Conservation (phyloP, 768 basidiomycete genomes). For the Boletus vinaceobasis region DNA sequence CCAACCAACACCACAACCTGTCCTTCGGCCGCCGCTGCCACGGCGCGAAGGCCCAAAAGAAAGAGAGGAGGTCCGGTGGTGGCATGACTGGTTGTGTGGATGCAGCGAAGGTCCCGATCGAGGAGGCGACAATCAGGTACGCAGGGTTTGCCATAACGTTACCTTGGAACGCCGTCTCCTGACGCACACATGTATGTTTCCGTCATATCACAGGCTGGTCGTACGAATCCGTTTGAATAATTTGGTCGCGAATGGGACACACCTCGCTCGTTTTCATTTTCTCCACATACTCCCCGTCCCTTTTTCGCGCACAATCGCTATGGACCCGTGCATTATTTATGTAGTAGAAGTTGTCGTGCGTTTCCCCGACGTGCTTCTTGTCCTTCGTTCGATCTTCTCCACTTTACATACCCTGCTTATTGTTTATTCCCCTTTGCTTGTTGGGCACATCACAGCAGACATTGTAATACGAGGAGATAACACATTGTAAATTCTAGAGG, state of each 20-base stretch:
- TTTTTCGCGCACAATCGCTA: slow-evolving; percentile 7
- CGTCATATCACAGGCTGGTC: slow-evolving; percentile 52
- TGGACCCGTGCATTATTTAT: slow-evolving; percentile 10
- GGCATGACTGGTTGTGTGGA: slow-evolving; percentile 86
- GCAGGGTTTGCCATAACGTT: slow-evolving; percentile 9
- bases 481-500: slow-evolving; percentile 15
- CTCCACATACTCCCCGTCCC: slow-evolving; percentile 3
- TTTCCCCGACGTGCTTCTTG: neutral
- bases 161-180: neutral
- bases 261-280: slow-evolving; percentile 1
- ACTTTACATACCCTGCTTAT: slow-evolving; percentile 21
- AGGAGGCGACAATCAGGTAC: slow-evolving; percentile 69
- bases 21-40: slow-evolving; percentile 25
- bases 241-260: neutral
- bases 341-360: neutral
- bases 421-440: slow-evolving; percentile 15
- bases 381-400: slow-evolving; percentile 9
- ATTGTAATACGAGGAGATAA: slow-evolving; percentile 12
- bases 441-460: slow-evolving; percentile 7
- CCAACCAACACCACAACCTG: slow-evolving; percentile 33
- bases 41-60: slow-evolving; percentile 22
- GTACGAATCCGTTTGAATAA: slow-evolving; percentile 62
- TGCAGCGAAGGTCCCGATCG: slow-evolving; percentile 73
- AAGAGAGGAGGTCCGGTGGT: slow-evolving; percentile 55
- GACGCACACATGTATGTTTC: neutral